These are phyloP conservation scores for Penicillium goetzii DNA, from an alignment of 495 filamentous ascomycete species.

Conservation along the genomic window DNA sequence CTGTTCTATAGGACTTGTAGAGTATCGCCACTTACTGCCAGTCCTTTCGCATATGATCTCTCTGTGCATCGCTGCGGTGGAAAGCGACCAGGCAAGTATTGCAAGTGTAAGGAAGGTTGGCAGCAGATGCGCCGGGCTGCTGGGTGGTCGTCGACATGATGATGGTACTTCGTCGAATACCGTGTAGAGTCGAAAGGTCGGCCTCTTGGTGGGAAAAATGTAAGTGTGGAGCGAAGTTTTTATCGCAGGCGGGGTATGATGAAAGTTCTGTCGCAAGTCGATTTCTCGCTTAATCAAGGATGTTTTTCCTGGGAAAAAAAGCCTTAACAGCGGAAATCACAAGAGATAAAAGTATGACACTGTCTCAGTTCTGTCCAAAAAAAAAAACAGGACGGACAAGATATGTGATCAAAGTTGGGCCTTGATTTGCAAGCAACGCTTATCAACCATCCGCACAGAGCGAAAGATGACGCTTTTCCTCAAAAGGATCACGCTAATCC, in stretches of 20 bases:
- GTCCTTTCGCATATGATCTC: conserved; percentile 93
- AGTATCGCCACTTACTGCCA: conserved; percentile 79
- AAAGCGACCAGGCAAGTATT: conserved; percentile 98
- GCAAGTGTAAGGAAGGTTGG: conserved; percentile 84
- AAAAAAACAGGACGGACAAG: not conserved
- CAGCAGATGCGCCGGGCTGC: conserved; percentile 37
- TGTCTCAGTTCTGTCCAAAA: not conserved
- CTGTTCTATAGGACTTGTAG: conserved; percentile 2
- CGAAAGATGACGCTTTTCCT: conserved; percentile 28
- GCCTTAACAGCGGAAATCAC: too few relatives aligned
- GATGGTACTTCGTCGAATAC: conserved; percentile 9
- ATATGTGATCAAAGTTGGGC: not conserved
- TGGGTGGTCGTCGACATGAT: conserved; percentile 30
- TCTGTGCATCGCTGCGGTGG: conserved; percentile 88
- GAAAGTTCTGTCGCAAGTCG: conserved; percentile 28
- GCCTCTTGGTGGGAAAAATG: conserved; percentile 18
- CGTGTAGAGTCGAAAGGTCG: conserved; percentile 11
- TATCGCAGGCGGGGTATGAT: conserved; percentile 35
- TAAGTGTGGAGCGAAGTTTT: conserved; percentile 28
- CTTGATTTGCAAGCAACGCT: conserved; percentile 15
- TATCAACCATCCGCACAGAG: conserved; percentile 29
- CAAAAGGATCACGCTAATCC: conserved; percentile 6
- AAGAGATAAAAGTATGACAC: not conserved
- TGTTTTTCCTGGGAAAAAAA: not conserved
- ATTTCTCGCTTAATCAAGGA: conserved; percentile 7